Evolutionary conservation across 345 rosid species (phyloP).

Genomic region (Cardamine chenopodiifolia): DNA sequence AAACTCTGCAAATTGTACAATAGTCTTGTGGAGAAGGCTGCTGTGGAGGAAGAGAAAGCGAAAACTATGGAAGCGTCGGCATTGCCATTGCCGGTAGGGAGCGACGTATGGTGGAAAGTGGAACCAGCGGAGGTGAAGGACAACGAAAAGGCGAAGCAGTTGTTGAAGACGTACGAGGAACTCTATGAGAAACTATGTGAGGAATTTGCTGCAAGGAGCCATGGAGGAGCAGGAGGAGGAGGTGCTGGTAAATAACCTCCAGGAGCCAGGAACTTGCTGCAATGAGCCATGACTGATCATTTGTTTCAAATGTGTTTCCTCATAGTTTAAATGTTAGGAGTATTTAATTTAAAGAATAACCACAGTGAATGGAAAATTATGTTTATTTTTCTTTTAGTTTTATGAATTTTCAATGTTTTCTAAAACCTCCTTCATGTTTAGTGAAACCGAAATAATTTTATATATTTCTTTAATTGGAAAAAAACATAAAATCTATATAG

Average conservation of each 20-base stretch:
- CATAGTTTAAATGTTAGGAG: not conserved
- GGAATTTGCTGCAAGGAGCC: not conserved
- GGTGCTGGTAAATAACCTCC: not conserved
- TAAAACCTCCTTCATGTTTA: no score
- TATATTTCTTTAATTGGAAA: no score
- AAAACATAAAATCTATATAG: no score
- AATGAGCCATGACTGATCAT: no score
- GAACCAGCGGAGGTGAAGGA: not conserved
- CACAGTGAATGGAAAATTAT: no score
- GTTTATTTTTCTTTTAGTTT: no score
- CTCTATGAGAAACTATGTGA: slow-evolving; percentile 23
- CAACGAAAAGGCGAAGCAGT: not conserved
- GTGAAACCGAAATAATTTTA: no score
- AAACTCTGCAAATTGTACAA: not conserved
- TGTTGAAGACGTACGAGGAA: not conserved
- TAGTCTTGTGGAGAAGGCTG: not conserved
- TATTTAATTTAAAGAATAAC: no score
- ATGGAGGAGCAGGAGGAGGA: not conserved
- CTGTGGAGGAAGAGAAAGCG: not conserved
- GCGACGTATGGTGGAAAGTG: slow-evolving; percentile 23
- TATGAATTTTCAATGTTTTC: no score
- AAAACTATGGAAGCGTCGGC: not conserved
- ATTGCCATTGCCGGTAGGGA: not conserved
- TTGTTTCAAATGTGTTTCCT: no score
- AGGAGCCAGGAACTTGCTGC: no score